A percentile compares a stretch with the other conserved stretches of the same genome.
Evolutionary conservation across 2,329 filamentous ascomycete genomes (phyloP).

Genomic region (Fusarium sp.): DNA sequence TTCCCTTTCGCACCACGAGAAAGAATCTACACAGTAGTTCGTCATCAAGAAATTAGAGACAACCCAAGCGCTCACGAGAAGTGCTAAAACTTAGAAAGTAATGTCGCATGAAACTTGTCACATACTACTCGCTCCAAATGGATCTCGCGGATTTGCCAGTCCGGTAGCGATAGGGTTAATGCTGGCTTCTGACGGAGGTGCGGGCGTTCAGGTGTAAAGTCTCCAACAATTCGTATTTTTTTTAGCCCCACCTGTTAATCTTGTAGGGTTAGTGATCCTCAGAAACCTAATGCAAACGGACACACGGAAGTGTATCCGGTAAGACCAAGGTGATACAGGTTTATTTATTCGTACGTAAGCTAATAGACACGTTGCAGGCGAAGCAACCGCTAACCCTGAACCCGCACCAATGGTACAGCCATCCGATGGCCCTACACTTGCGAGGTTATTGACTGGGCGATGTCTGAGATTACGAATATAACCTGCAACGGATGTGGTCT

Average conservation of each 20-base stretch:
- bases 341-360: neutral
- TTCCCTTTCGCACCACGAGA: neutral
- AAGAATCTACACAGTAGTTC: neutral
- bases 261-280: neutral
- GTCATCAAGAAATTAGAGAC: neutral
- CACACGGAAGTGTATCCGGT: too few species aligned
- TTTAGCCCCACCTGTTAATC: neutral
- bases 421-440: neutral
- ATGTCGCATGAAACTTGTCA: rapidly evolving
- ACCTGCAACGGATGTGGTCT: too few species aligned
- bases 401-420: too few species aligned
- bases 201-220: neutral
- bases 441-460: too few species aligned
- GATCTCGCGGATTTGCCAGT: neutral
- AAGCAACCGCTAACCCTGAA: too few species aligned
- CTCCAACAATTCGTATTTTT: neutral
- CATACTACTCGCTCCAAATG: rapidly evolving
- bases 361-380: neutral
- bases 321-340: neutral
- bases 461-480: too few species aligned
- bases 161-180: neutral
- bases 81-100: neutral
- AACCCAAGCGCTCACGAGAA: too few species aligned
- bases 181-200: neutral
- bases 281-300: neutral